Evolutionary conservation across 2,329 filamentous ascomycete genomes (phyloP), one percentile per base, ranked within the genome.

Genomic region (Nemania sp.): DNA sequence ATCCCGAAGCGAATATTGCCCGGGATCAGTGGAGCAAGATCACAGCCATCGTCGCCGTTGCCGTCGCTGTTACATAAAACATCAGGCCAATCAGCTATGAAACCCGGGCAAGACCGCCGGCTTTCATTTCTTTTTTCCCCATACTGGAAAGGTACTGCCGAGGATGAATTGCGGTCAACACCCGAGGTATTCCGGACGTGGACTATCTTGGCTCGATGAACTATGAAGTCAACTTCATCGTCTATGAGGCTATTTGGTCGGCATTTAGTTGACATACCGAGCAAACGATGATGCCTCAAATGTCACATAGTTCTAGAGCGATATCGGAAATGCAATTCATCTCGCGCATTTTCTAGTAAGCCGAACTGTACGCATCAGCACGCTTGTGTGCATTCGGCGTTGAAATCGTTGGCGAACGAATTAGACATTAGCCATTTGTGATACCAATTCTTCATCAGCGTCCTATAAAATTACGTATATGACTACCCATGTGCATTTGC

Each of bases 121-220:
- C 12, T 29, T 40, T 46, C 29, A 29, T 17, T 43, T 48, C 51
- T 32, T 32, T 43, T 47, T 47, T 34, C 49, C 43, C 53, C 53
- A 54, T 45, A 53, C 10, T 37, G 43, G n/a, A 29, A 48, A 35
- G 20, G 1, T 21, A 58, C 53, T 61, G 46, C 61, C 61, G 61
- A 63, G 58, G 61, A 54, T 63, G 45, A 46, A 48, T 59, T 39
- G 21, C 61, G 61, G 61, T 54, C 35, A 52, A 17, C 18, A 62
- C 54, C 62, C 62, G 59, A 59, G 52, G 54, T 61, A 47, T 64
- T 47, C 62, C 62, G 62, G 54, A 21, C 49, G 46, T 42, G 50
- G 49, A 54, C 61, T 47, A 57, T 54, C 57, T 45, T 50, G 57
- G 45, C 25, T 61, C 15, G 25, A 39, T 17, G 34, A 21, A 34